A percentile compares a stretch with the other conserved stretches of the same genome.
Evolutionary conservation across 2,329 filamentous ascomycete genomes (phyloP).

Genomic region (Phaeosphaeria sp.): DNA sequence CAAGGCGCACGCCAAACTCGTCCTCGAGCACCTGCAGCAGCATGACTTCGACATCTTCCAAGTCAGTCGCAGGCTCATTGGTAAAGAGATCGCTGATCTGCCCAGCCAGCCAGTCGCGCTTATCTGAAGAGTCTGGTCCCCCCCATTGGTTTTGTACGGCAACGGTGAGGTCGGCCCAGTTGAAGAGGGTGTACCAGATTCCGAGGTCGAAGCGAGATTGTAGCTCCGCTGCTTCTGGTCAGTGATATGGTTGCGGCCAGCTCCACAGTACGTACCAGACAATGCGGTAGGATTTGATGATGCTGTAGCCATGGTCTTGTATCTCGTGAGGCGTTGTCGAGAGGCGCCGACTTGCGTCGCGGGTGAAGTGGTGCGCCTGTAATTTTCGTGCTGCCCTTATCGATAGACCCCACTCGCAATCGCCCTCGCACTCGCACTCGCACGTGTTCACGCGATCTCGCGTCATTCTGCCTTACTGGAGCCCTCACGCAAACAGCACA

Average conservation of each 20-base stretch:
- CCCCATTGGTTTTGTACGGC: slow-evolving; percentile 90
- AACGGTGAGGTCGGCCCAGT: slow-evolving; percentile 87
- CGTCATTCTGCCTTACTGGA: too few species aligned
- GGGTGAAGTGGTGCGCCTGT: not conserved
- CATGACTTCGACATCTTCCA: slow-evolving; percentile 81
- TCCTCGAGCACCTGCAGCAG: slow-evolving; percentile 91
- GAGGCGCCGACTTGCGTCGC: not conserved
- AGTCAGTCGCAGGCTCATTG: slow-evolving; percentile 66
- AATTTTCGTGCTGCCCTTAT: not conserved
- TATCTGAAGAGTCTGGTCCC: slow-evolving; percentile 80
- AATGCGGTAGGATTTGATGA: not conserved
- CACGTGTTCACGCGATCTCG: slow-evolving; percentile 4
- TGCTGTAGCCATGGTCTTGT: slow-evolving; percentile 6
- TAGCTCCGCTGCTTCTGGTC: slow-evolving; percentile 21
- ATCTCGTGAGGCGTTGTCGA: not conserved
- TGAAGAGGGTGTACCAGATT: slow-evolving; percentile 82
- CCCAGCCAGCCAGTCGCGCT: slow-evolving; percentile 96
- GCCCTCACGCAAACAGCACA: not conserved
- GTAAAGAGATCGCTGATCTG: slow-evolving; percentile 81
- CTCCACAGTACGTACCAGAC: not conserved
- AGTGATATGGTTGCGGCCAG: not conserved
- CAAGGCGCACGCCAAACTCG: slow-evolving; percentile 91
- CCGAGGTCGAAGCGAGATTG: slow-evolving; percentile 72
- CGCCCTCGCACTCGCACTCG: too few species aligned
- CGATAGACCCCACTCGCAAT: slow-evolving; percentile 1